Evolutionary conservation across 2,329 filamentous ascomycete species (phyloP), one percentile per base, ranked within the genome.

Genomic region (Colletotrichum tanaceti): DNA sequence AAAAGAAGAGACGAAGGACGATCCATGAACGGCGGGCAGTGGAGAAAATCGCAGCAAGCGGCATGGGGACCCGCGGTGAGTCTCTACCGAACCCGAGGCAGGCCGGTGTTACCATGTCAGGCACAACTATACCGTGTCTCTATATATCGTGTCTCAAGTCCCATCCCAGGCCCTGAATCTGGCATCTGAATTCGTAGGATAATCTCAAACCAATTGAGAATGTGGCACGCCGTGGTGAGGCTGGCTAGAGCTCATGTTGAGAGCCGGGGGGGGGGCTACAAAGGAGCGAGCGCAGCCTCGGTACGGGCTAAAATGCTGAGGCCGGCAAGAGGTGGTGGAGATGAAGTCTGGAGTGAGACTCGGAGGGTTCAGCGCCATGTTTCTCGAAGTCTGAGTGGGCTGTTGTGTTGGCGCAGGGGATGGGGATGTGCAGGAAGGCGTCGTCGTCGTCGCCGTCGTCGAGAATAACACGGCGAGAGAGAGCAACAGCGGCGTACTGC

Each of bases 141-240:
- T n/a, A n/a, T n/a, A n/a, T 55, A 44, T 35, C 39, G 13, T 64
- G 65, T 68, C 53, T 68, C 53, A 50, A 54, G 65, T 68, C 53
- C 64, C 46, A 50, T 68, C 53, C 64, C 46, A 50, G 53, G n/a
- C 13, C 44, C 7, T 49, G n/a, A 38, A 43, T 14, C 10, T n/a
- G 20, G 38, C 28, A 62, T 65, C 32, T 62, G 58, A 39, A 32
- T 65, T n/a, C 24, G 44, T 44, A 43, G 14, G 14, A n/a, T 13
- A 18, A 39, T 38, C n/a, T 24, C 47, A 18, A 20, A 41, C 39
- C 20, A 28, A 39, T 38, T 47, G 63, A 24, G 35, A 32, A 32
- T 7, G 32, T 13, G 57, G 32, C n/a, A 41, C 41, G 22, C 20
- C 28, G 18, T 47, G 62, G 22, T 32, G 61, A 65, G 65, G 61